A percentile compares a stretch with the other conserved stretches of the same genome.
phyloP scores from a whole-genome alignment of 2,329 filamentous ascomycete genomes.

The Epichloe festucae region DNA sequence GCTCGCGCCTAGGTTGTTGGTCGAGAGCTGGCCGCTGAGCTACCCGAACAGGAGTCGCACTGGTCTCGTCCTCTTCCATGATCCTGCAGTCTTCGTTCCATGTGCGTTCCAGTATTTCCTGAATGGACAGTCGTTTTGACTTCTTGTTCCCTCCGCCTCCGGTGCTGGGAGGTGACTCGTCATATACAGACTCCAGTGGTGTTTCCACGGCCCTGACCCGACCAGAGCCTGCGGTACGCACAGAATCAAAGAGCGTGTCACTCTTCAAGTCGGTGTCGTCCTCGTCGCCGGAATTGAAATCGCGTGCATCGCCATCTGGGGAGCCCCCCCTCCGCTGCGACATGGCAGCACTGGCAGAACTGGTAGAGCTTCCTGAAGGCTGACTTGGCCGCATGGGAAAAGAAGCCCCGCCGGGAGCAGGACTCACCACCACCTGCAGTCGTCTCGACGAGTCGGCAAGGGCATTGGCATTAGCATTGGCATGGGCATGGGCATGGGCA shows the following conservation, averaged over 20 bases:
- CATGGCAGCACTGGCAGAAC: slow-evolving; percentile 26
- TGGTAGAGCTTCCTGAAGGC: slow-evolving; percentile 28
- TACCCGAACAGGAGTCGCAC: slow-evolving; percentile 36
- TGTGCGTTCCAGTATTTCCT: slow-evolving; percentile 42
- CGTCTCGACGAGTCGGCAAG: slow-evolving; percentile 38
- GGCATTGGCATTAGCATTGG: slow-evolving; percentile 16
- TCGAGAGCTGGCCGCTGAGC: slow-evolving; percentile 17
- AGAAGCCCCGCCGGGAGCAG: slow-evolving; percentile 25
- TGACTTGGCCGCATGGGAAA: slow-evolving; percentile 27
- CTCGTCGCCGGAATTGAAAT: slow-evolving; percentile 55
- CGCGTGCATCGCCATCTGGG: slow-evolving; percentile 55
- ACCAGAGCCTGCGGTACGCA: slow-evolving; percentile 57
- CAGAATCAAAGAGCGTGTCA: slow-evolving; percentile 64
- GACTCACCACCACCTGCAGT: slow-evolving; percentile 21
- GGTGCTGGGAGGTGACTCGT: slow-evolving; percentile 57
- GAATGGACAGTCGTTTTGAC: slow-evolving; percentile 43
- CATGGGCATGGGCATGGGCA: too few relatives aligned
- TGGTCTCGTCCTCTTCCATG: slow-evolving; percentile 48
- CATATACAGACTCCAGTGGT: slow-evolving; percentile 67
- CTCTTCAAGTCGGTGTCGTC: slow-evolving; percentile 69
- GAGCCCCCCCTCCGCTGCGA: slow-evolving; percentile 34
- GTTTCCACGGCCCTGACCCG: slow-evolving; percentile 55
- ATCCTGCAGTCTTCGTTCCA: slow-evolving; percentile 45
- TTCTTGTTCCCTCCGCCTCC: slow-evolving; percentile 38
- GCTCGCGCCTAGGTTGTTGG: slow-evolving; percentile 1